Percentiles rank a stretch among this genome's conserved stretches.
phyloP scores from a whole-genome alignment of 1,284 basidiomycete species.

The Microbotryum intermedium region DNA sequence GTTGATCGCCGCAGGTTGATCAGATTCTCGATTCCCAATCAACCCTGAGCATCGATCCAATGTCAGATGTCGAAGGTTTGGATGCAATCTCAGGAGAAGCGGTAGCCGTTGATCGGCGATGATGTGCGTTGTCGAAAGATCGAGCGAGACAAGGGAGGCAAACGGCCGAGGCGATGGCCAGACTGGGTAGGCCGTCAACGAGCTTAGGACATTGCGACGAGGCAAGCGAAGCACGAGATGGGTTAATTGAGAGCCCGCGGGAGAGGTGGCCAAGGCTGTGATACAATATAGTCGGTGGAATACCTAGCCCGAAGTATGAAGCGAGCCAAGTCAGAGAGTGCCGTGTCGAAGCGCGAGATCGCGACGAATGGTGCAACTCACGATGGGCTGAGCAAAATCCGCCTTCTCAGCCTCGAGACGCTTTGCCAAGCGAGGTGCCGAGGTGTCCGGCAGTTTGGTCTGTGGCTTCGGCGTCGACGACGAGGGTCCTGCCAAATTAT shows the following conservation, averaged over 20 bases:
- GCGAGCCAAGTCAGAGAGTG: background rate
- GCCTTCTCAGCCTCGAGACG: slow-evolving; percentile 10
- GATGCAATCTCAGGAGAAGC: slow-evolving; percentile 9
- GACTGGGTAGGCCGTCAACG: slow-evolving; percentile 19
- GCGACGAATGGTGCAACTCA: slow-evolving; percentile 3
- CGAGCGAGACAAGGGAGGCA: slow-evolving; percentile 20
- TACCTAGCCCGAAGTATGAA: slow-evolving; percentile 14
- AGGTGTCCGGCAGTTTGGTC: background rate
- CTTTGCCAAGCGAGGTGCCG: background rate
- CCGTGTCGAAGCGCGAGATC: background rate
- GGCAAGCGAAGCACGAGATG: slow-evolving; percentile 30
- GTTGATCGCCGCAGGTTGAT: slow-evolving; percentile 10
- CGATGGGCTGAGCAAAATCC: slow-evolving; percentile 31
- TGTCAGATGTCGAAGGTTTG: slow-evolving; percentile 7
- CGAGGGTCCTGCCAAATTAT: background rate
- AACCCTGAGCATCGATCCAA: slow-evolving; percentile 25
- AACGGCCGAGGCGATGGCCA: slow-evolving; percentile 18
- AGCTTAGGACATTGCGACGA: slow-evolving; percentile 25
- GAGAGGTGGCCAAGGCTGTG: slow-evolving; percentile 20
- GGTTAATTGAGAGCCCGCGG: slow-evolving; percentile 21
- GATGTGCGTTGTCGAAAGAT: slow-evolving; percentile 31
- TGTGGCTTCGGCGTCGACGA: background rate
- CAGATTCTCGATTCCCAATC: slow-evolving; percentile 9
- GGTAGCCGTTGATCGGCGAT: slow-evolving; percentile 14
- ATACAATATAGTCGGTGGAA: slow-evolving; percentile 32